Conservation (phyloP, 2,329 filamentous ascomycete species). For the Verticillium klebahnii region DNA sequence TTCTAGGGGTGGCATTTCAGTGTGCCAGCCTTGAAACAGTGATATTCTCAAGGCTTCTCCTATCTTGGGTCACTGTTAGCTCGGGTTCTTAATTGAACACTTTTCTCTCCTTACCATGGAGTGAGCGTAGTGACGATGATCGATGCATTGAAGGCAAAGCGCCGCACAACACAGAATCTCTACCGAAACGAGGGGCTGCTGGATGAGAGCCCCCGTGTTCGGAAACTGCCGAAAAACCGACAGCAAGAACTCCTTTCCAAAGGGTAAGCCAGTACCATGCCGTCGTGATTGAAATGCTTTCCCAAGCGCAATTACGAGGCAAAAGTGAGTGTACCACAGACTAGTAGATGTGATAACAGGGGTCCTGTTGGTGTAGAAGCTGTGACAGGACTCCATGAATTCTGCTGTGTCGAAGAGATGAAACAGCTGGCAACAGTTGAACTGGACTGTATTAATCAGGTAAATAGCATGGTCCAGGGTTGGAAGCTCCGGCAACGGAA, state of each 20-base stretch:
- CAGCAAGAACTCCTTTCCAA: constrained; percentile 41
- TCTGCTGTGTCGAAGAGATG: constrained; percentile 49
- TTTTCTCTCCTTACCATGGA: constrained; percentile 29
- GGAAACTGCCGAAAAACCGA: constrained; percentile 39
- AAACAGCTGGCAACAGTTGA: constrained; percentile 49
- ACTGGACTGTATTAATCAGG: constrained; percentile 51
- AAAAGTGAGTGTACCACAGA: constrained; percentile 49
- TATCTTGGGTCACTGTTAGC: constrained; percentile 24
- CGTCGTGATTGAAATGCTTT: constrained; percentile 44
- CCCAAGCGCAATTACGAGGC: constrained; percentile 49
- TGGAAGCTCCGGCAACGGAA: constrained; percentile 7
- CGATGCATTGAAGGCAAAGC: constrained; percentile 47
- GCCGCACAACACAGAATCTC: constrained; percentile 48
- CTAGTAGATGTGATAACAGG: constrained; percentile 11
- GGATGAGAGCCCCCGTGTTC: constrained; percentile 31
- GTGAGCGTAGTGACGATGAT: constrained; percentile 40
- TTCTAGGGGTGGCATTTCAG: constrained; percentile 39
- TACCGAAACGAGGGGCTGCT: constrained; percentile 37
- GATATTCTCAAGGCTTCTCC: constrained; percentile 47
- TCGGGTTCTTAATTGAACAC: not conserved
- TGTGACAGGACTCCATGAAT: constrained; percentile 34
- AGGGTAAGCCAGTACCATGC: constrained; percentile 29
- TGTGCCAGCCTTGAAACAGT: constrained; percentile 46
- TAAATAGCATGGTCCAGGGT: constrained; percentile 47
- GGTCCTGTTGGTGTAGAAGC: constrained; percentile 20